Conservation (phyloP, 192 early-diverging fungal genomes). For the Coemansia aciculifera region DNA sequence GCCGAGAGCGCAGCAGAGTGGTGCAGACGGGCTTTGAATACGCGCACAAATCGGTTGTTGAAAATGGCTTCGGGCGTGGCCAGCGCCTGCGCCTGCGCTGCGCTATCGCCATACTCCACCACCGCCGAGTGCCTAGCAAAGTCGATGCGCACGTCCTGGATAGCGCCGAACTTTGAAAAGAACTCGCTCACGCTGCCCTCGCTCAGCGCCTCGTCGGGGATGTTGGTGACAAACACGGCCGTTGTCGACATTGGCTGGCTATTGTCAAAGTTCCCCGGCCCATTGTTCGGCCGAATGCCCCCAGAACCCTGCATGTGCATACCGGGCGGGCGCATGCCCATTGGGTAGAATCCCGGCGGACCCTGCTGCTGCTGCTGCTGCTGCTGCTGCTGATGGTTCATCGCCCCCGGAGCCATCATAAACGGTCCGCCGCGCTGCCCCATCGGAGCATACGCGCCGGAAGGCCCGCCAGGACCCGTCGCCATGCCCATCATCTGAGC, state of each 20-base stretch:
- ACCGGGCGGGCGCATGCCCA: slow-evolving; percentile 13
- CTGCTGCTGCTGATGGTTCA: slow-evolving; percentile 5
- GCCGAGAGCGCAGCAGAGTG: background rate
- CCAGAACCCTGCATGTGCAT: slow-evolving; percentile 6
- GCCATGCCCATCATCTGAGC: slow-evolving; percentile 45
- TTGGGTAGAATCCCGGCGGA: slow-evolving; percentile 12
- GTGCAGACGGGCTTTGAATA: slow-evolving; percentile 17
- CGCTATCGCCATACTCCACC: slow-evolving; percentile 24
- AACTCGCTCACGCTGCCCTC: slow-evolving; percentile 29
- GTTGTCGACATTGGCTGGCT: slow-evolving; percentile 21
- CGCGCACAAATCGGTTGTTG: slow-evolving; percentile 51
- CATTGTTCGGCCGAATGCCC: background rate
- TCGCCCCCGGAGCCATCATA: background rate
- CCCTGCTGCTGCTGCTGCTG: slow-evolving; percentile 19
- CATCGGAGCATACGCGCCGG: background rate
- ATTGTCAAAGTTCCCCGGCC: background rate
- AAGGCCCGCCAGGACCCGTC: background rate
- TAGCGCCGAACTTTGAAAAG: slow-evolving; percentile 33
- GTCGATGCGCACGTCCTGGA: slow-evolving; percentile 31
- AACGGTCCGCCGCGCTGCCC: slow-evolving; percentile 9
- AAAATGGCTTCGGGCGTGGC: slow-evolving; percentile 42
- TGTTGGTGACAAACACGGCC: slow-evolving; percentile 38
- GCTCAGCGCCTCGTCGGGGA: slow-evolving; percentile 28
- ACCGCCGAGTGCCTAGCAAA: slow-evolving; percentile 19
- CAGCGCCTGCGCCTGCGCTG: slow-evolving; percentile 29